Conservation (phyloP, 495 filamentous ascomycete genomes). For the Trichoderma parareesei region DNA sequence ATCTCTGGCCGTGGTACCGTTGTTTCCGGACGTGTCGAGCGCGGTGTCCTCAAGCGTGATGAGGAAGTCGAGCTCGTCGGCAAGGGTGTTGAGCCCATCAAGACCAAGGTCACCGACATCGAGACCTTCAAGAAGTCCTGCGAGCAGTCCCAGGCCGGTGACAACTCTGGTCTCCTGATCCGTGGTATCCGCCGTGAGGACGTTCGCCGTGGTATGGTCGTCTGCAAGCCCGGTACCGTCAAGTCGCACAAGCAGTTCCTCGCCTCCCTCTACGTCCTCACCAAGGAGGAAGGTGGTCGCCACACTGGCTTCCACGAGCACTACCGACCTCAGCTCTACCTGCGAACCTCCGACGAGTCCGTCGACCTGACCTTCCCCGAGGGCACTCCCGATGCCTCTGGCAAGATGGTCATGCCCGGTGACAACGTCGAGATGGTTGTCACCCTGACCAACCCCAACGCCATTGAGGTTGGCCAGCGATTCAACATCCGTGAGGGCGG, state of each 20-base stretch:
- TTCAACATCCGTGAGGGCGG: constrained; percentile 97
- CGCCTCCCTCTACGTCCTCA: constrained; percentile 90
- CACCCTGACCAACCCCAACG: constrained; percentile 69
- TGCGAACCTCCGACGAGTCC: constrained; percentile 91
- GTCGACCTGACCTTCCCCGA: constrained; percentile 75
- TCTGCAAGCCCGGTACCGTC: constrained; percentile 65
- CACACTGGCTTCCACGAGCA: constrained; percentile 88
- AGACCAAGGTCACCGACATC: constrained; percentile 98
- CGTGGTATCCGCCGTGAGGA: constrained; percentile 93
- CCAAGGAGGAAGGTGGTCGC: constrained; percentile 94
- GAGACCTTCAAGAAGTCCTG: constrained; percentile 99
- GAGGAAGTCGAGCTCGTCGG: constrained; percentile 88
- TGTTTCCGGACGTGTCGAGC: constrained; percentile 93
- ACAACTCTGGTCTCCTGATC: constrained; percentile 97
- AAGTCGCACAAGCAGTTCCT: constrained; percentile 86
- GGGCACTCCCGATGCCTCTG: constrained; percentile 52
- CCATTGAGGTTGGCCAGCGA: constrained; percentile 79
- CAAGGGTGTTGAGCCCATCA: constrained; percentile 66
- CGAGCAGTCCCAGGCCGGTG: constrained; percentile 85
- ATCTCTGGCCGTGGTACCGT: constrained; percentile 97
- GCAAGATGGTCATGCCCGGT: constrained; percentile 86
- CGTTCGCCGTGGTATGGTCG: constrained; percentile 86
- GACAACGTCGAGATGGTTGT: constrained; percentile 97
- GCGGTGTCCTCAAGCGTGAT: constrained; percentile 86
- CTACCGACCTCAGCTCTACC: constrained; percentile 92